Base-by-base conservation (phyloP, 163 green algal genomes). In the Scenedesmus sp. region DNA sequence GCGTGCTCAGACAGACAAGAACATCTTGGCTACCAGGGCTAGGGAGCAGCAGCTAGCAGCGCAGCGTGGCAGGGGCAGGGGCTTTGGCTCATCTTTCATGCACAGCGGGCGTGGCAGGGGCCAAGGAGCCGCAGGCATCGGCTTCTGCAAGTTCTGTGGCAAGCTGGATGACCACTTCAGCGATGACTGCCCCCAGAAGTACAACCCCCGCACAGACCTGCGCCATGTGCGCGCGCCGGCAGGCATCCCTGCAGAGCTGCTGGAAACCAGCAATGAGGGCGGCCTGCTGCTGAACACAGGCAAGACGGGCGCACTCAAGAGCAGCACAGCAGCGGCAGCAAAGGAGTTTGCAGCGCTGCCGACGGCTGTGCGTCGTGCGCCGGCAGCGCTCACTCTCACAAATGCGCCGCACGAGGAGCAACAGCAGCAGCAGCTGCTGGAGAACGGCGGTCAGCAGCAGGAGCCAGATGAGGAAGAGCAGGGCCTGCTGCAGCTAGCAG, bases 221-320 rank as follows among this genome's bases (percentile, higher is more conserved):
- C 95, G 96, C 83, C 92, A 95, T n/a, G 93, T 98, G 81, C 95
- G 96, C 12, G 92, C 92, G 42, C 96, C 98, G 0, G 95, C 97
- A 1, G 98, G 98, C 87, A 99, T 99, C 82, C 98, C 98, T 20
- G 91, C 96, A 79, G 97, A 93, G 7, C 95, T 95, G 56, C 93
- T 99, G 37, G 89, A 92, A 44, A 65, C 82, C 51, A 95, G 93
- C 86, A 85, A 91, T 22, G 94, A 97, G n/a, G 98, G 98, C 53
- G 94, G 94, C 43, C 94, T 99, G 26, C 91, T 99, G 51, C 90
- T 99, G 80, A 97, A 98, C 2, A 95, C 96, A 43, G 97, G 97
- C n/a, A 83, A 94, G 42, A 93, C 94, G 15, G 97, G 95, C 15
- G 94, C 95, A n/a, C 91, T 98, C 30, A 92, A 95, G 16, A 89